Conservation (phyloP, 1,284 basidiomycete species). For the Coriolopsis trogii region DNA sequence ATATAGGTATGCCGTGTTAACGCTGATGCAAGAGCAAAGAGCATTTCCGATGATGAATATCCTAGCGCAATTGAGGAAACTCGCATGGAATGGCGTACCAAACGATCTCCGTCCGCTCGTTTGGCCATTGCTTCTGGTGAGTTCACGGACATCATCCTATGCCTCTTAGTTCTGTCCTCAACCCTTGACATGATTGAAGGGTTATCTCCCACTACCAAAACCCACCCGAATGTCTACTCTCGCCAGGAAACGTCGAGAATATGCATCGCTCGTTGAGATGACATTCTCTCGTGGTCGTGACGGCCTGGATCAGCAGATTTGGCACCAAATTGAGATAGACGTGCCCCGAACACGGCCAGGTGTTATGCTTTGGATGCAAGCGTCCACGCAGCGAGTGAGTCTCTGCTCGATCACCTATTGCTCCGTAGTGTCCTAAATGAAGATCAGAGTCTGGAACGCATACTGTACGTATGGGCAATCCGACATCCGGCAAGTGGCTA, state of each 20-base stretch:
- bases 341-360: conserved; percentile 93
- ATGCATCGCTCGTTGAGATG: conserved; percentile 85
- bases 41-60: not conserved
- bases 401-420: not conserved
- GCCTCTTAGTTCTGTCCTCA: not conserved
- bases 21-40: too few relatives aligned
- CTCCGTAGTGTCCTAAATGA: conserved; percentile 12
- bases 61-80: conserved; percentile 79
- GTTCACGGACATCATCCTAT: too few relatives aligned
- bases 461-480: conserved; percentile 97
- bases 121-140: conserved; percentile 92
- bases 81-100: conserved; percentile 97
- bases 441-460: conserved; percentile 82
- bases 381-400: conserved; percentile 81
- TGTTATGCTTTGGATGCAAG: conserved; percentile 88
- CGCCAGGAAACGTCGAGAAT: conserved; percentile 90
- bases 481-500: conserved; percentile 96
- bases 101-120: conserved; percentile 86
- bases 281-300: conserved; percentile 89
- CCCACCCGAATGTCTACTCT: conserved; percentile 80
- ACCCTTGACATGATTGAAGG: conserved; percentile 48
- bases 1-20: conserved; percentile 61
- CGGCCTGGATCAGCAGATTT: conserved; percentile 90
- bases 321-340: conserved; percentile 98
- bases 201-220: conserved; percentile 88